Evolutionary conservation across 2,329 filamentous ascomycete species (phyloP).

Genomic region (Thelonectria rubi): DNA sequence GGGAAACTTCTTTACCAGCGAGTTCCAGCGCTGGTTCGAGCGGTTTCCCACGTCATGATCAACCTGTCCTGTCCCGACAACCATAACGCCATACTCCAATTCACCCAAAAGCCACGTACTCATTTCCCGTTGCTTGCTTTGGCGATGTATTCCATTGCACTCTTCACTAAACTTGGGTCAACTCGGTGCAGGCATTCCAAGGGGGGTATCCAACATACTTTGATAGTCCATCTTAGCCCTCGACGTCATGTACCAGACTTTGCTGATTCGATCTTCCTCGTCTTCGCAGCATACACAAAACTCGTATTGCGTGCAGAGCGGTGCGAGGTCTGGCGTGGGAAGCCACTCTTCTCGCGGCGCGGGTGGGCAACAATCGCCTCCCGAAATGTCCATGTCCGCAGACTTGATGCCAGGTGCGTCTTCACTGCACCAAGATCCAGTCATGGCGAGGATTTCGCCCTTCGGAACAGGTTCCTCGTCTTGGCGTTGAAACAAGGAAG

Average conservation of each 20-base stretch:
- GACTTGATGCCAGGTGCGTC: not conserved
- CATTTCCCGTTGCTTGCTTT: not conserved
- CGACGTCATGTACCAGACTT: conserved; percentile 35
- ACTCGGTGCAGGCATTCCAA: not conserved
- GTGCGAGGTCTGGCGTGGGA: conserved; percentile 36
- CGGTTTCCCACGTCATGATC: not conserved
- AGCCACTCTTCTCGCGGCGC: conserved; percentile 32
- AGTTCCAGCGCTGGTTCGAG: conserved; percentile 21
- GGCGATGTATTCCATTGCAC: conserved; percentile 35
- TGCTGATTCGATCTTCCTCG: conserved; percentile 32
- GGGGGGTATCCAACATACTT: conserved; percentile 26
- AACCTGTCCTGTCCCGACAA: not conserved
- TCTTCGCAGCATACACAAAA: conserved; percentile 33
- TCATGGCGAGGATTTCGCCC: conserved; percentile 12
- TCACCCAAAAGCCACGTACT: not conserved
- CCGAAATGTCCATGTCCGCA: conserved; percentile 7
- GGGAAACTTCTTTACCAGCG: conserved; percentile 17
- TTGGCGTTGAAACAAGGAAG: too few relatives aligned
- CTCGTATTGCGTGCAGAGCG: conserved; percentile 37
- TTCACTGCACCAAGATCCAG: conserved; percentile 34
- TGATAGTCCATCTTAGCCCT: conserved; percentile 38
- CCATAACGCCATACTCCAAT: not conserved
- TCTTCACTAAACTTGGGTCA: conserved; percentile 31
- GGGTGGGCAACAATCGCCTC: conserved; percentile 25
- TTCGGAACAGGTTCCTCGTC: too few relatives aligned